phyloP scores from a whole-genome alignment of 805 yeast species.

The Candida cerambycidarum region DNA sequence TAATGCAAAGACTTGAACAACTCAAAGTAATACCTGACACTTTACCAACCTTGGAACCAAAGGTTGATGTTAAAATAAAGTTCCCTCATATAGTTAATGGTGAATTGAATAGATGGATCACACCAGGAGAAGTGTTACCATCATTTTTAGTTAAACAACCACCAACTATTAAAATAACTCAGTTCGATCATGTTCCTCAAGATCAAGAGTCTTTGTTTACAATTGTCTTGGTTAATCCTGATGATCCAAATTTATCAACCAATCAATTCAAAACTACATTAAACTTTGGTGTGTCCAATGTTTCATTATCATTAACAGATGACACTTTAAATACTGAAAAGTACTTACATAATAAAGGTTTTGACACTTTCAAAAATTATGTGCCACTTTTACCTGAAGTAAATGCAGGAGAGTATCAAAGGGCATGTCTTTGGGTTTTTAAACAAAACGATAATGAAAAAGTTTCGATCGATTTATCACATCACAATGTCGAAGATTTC shows the following conservation, averaged over 20 bases:
- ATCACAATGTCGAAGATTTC: constrained; percentile 36
- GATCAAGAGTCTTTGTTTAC: constrained; percentile 60
- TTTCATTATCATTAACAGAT: constrained; percentile 57
- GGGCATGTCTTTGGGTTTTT: constrained; percentile 88
- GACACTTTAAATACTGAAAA: constrained; percentile 52
- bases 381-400: constrained; percentile 87
- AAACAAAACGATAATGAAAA: constrained; percentile 51
- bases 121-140: constrained; percentile 76
- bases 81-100: constrained; percentile 65
- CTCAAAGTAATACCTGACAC: constrained; percentile 90
- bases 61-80: constrained; percentile 69
- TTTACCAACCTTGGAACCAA: constrained; percentile 81
- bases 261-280: constrained; percentile 72
- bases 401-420: constrained; percentile 70
- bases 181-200: constrained; percentile 48
- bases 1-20: constrained; percentile 91
- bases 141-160: constrained; percentile 71
- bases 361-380: constrained; percentile 53
- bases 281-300: constrained; percentile 74
- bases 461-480: constrained; percentile 14
- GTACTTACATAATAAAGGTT: constrained; percentile 25
- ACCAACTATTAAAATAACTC: constrained; percentile 77
- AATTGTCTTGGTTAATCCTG: constrained; percentile 84
- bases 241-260: constrained; percentile 70
- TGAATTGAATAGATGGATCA: constrained; percentile 64